Evolutionary conservation across 2,329 filamentous ascomycete species (phyloP).

Genomic region (Diplodia scrobiculata): DNA sequence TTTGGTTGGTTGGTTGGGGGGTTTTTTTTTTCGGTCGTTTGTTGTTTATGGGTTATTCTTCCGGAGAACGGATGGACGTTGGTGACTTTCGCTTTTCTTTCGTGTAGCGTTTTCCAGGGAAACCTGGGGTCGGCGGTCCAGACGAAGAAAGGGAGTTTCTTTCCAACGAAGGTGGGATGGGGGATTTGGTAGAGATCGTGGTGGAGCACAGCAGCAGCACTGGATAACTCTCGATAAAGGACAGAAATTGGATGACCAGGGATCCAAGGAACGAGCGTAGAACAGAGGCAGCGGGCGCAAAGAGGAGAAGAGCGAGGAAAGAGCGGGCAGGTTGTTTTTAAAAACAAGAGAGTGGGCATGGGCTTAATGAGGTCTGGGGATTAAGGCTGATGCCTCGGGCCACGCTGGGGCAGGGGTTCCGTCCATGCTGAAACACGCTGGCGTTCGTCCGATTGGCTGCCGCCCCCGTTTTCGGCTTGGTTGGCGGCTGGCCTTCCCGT

Average conservation of each 20-base stretch:
- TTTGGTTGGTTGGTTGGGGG: neutral
- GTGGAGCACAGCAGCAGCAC: slow-evolving; percentile 25
- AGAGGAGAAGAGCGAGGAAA: neutral
- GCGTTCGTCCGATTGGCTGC: slow-evolving; percentile 6
- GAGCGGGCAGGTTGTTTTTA: slow-evolving; percentile 8
- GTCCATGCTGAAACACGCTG: slow-evolving; percentile 1
- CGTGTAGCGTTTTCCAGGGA: neutral
- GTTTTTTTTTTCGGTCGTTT: neutral
- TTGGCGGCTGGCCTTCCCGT: slow-evolving; percentile 16
- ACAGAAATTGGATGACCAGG: slow-evolving; percentile 13
- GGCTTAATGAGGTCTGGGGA: slow-evolving; percentile 24
- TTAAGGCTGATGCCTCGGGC: slow-evolving; percentile 24
- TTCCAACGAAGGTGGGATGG: neutral
- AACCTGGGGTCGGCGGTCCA: neutral
- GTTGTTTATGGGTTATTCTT: neutral
- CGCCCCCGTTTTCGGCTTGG: neutral
- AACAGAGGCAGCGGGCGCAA: slow-evolving; percentile 17
- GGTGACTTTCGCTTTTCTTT: neutral
- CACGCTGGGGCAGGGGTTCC: neutral
- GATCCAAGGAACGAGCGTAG: slow-evolving; percentile 22
- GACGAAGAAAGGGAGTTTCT: neutral
- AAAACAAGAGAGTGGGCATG: neutral
- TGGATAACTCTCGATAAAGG: neutral
- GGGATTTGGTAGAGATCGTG: slow-evolving; percentile 13
- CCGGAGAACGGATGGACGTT: neutral